These are phyloP conservation scores for Syzygium syzygioides DNA, from an alignment of 441 rosid genomes.

Conservation along the genomic window DNA sequence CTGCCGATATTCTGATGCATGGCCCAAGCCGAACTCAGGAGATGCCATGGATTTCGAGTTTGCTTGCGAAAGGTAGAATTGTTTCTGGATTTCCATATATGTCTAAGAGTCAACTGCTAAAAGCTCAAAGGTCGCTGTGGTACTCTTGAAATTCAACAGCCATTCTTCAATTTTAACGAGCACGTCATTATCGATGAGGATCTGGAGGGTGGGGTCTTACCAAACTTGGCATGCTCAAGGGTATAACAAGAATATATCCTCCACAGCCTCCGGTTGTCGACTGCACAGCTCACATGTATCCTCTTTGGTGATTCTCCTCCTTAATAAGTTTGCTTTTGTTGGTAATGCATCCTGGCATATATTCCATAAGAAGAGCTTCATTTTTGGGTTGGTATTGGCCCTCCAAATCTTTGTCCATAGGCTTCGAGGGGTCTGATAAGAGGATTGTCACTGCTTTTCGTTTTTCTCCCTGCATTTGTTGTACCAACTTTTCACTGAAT, in stretches of 20 bases:
- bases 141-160: neutral
- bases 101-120: neutral
- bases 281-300: no score
- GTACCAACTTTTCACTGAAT: neutral
- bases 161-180: neutral
- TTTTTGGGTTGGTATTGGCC: neutral
- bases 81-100: neutral
- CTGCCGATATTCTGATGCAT: neutral
- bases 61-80: neutral
- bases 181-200: neutral
- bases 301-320: no score
- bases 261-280: no score
- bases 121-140: neutral
- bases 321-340: no score
- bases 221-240: neutral
- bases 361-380: neutral
- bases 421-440: neutral
- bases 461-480: neutral
- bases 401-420: neutral
- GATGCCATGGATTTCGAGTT: neutral
- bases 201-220: neutral
- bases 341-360: no score
- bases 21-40: neutral
- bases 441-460: neutral
- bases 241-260: neutral